Conservation (phyloP, 2,329 filamentous ascomycete species). For the Dactylonectria macrodidyma region DNA sequence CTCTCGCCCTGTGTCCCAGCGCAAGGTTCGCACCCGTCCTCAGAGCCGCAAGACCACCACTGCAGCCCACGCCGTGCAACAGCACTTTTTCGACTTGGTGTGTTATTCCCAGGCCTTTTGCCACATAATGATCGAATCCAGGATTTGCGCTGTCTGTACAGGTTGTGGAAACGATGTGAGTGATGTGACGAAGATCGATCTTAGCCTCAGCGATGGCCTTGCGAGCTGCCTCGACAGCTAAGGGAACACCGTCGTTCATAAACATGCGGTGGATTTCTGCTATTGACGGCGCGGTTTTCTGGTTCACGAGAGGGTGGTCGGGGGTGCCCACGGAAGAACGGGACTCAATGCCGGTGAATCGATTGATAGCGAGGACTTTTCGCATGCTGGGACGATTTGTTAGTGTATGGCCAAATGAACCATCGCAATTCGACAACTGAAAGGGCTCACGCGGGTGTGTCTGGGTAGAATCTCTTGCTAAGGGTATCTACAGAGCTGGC, state of each 20-base stretch:
- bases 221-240: conserved; percentile 68
- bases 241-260: conserved; percentile 69
- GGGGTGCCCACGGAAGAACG: conserved; percentile 74
- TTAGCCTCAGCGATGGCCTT: conserved; percentile 71
- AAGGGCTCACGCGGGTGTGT: conserved; percentile 69
- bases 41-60: conserved; percentile 73
- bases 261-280: conserved; percentile 69
- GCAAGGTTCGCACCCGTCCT: conserved; percentile 78
- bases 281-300: conserved; percentile 66
- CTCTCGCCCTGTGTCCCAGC: conserved; percentile 71
- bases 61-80: conserved; percentile 77
- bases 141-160: conserved; percentile 80
- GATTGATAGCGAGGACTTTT: conserved; percentile 75
- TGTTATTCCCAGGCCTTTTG: conserved; percentile 70
- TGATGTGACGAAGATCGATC: conserved; percentile 68
- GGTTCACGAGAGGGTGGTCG: conserved; percentile 74
- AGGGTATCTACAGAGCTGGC: conserved; percentile 67
- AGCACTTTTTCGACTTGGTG: conserved; percentile 74
- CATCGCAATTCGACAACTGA: not conserved
- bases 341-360: conserved; percentile 74
- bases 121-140: conserved; percentile 77
- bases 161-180: conserved; percentile 77
- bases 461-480: conserved; percentile 70
- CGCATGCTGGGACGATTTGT: conserved; percentile 64
- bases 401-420: conserved; percentile 10